Evolutionary conservation across 768 basidiomycete species (phyloP).

Genomic region (Melanogaster broomeanus): DNA sequence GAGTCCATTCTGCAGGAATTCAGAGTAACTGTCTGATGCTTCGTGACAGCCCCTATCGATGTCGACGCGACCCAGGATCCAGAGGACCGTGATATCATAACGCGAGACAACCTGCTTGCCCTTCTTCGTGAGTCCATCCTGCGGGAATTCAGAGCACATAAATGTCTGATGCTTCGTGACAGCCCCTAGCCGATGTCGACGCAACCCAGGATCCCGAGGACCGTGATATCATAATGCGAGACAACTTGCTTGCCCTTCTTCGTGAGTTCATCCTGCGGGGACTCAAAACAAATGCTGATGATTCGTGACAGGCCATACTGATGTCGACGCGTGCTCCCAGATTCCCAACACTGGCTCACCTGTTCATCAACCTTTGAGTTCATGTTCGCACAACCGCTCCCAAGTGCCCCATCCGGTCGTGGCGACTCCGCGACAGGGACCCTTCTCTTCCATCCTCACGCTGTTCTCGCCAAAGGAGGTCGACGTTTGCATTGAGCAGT

Average conservation of each 20-base stretch:
- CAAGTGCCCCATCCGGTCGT: background rate
- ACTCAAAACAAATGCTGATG: background rate
- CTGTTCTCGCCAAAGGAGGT: background rate
- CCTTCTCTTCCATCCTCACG: background rate
- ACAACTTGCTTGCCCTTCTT: background rate
- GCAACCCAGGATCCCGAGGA: too few species aligned
- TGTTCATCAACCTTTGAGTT: background rate
- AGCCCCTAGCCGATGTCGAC: too few species aligned
- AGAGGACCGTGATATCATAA: too few species aligned
- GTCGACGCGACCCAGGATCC: too few species aligned
- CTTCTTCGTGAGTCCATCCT: too few species aligned
- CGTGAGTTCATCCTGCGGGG: background rate
- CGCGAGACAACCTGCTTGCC: too few species aligned
- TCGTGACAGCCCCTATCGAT: too few species aligned
- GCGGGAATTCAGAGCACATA: too few species aligned
- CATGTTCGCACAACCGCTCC: background rate
- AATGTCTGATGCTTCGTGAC: too few species aligned
- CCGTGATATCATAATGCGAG: slow-evolving; percentile 3
- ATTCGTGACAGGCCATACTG: background rate
- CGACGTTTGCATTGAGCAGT: slow-evolving; percentile 2
- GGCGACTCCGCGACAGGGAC: background rate
- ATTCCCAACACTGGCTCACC: background rate
- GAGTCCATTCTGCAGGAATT: too few species aligned
- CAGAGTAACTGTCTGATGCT: too few species aligned
- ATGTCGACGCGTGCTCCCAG: background rate